phyloP scores from a whole-genome alignment of 306 rosid genomes.

The Abrus pulchellus region DNA sequence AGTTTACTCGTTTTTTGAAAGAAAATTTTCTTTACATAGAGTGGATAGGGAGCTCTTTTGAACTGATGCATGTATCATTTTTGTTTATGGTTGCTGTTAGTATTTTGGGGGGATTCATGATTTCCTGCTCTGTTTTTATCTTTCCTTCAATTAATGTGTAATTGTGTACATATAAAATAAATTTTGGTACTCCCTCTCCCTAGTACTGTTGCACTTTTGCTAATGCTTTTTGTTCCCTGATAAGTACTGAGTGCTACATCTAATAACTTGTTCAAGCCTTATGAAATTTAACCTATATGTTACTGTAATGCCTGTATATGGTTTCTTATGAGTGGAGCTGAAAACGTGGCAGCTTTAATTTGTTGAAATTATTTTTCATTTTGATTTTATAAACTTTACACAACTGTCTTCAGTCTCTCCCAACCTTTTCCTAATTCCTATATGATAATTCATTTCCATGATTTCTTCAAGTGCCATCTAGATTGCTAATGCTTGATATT shows the following conservation, averaged over 20 bases:
- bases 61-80: constrained; percentile 13
- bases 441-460: constrained; percentile 24
- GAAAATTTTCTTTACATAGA: constrained; percentile 12
- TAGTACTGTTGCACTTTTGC: not conserved
- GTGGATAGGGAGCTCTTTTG: constrained; percentile 23
- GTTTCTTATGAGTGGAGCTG: constrained; percentile 22
- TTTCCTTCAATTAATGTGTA: not conserved
- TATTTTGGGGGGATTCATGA: not conserved
- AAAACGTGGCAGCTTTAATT: not conserved
- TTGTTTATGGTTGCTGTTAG: constrained; percentile 9
- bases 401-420: constrained; percentile 11
- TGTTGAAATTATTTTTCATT: constrained; percentile 5
- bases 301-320: constrained; percentile 34
- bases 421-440: constrained; percentile 13
- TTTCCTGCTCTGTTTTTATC: constrained; percentile 37
- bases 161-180: not conserved
- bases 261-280: constrained; percentile 31
- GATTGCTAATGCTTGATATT: constrained; percentile 42
- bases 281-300: constrained; percentile 36
- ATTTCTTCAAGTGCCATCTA: constrained; percentile 33
- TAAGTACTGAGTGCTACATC: constrained; percentile 25
- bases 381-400: constrained; percentile 1
- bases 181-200: constrained; percentile 14
- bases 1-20: too few species aligned
- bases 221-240: not conserved